Conservation (phyloP, 163 green algal species). For the Prototheca stagnorum region DNA sequence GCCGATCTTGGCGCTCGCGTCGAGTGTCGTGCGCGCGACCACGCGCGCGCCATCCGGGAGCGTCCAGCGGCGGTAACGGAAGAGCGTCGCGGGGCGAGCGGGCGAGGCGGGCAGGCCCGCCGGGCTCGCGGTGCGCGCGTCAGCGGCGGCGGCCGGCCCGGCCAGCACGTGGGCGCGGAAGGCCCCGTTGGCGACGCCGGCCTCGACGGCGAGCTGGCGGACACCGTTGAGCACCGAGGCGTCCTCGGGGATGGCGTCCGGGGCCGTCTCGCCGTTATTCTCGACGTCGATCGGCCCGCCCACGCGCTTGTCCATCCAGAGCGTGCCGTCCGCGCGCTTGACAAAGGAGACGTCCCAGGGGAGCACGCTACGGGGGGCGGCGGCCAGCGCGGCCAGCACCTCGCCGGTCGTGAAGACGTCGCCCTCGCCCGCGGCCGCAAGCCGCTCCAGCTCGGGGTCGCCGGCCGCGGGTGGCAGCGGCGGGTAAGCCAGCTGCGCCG, state of each 20-base stretch:
- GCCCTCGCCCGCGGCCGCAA: constrained; percentile 41
- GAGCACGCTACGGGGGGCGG: constrained; percentile 73
- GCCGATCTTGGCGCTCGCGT: constrained; percentile 52
- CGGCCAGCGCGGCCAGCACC: constrained; percentile 90
- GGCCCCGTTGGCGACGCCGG: constrained; percentile 82
- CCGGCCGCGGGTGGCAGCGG: constrained; percentile 52
- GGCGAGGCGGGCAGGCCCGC: not conserved
- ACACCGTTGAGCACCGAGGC: constrained; percentile 82
- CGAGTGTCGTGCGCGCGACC: constrained; percentile 85
- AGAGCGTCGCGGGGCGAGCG: not conserved
- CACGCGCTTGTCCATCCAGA: constrained; percentile 83
- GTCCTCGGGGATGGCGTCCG: constrained; percentile 59
- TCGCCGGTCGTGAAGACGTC: constrained; percentile 83
- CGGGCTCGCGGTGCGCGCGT: constrained; percentile 2
- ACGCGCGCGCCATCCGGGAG: constrained; percentile 58
- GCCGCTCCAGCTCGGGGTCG: constrained; percentile 48
- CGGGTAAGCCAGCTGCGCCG: no score
- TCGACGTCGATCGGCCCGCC: constrained; percentile 47
- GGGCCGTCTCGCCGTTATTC: constrained; percentile 37
- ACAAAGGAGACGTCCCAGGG: constrained; percentile 52
- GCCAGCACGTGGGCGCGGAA: constrained; percentile 33
- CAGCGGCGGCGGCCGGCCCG: no score
- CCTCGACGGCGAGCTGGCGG: constrained; percentile 71
- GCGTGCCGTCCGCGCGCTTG: constrained; percentile 46
- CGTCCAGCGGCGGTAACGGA: constrained; percentile 69